A percentile compares a stretch with the other conserved stretches of the same genome.
Conservation (phyloP, 257 asterid species). For the Solanum lycopersicoides region DNA sequence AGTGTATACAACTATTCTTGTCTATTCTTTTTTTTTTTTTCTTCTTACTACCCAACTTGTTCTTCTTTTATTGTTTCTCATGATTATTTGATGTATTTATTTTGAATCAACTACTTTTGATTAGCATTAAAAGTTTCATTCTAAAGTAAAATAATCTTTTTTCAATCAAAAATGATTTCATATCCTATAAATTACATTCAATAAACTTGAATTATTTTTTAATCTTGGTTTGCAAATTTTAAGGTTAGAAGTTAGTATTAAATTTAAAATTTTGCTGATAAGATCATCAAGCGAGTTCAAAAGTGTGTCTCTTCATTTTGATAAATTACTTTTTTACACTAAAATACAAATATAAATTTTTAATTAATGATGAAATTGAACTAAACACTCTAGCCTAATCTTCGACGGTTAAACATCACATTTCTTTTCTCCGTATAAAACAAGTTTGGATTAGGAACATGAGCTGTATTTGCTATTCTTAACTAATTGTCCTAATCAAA, state of each 20-base stretch:
- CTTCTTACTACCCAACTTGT: not conserved
- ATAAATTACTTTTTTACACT: not conserved
- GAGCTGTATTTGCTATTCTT: not conserved
- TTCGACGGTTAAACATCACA: not conserved
- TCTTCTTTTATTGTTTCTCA: no score
- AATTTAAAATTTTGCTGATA: not conserved
- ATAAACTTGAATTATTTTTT: not conserved
- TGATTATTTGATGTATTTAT: not conserved
- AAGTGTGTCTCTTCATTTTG: rapidly evolving
- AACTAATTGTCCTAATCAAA: not conserved
- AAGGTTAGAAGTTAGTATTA: not conserved
- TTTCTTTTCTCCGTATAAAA: not conserved
- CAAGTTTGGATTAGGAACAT: not conserved
- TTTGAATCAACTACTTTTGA: not conserved
- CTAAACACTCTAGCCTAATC: not conserved
- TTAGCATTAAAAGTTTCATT: not conserved
- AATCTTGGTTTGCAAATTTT: not conserved
- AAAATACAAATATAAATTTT: not conserved
- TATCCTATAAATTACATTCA: not conserved
- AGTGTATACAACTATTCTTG: not conserved
- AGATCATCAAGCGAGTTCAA: not conserved
- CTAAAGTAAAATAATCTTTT: not conserved
- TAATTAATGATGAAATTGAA: not conserved
- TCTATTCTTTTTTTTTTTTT: not conserved
- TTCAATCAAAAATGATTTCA: not conserved